These are phyloP conservation scores for Colletotrichum lupini DNA, from an alignment of 2,329 filamentous ascomycete genomes.

Conservation along the genomic window DNA sequence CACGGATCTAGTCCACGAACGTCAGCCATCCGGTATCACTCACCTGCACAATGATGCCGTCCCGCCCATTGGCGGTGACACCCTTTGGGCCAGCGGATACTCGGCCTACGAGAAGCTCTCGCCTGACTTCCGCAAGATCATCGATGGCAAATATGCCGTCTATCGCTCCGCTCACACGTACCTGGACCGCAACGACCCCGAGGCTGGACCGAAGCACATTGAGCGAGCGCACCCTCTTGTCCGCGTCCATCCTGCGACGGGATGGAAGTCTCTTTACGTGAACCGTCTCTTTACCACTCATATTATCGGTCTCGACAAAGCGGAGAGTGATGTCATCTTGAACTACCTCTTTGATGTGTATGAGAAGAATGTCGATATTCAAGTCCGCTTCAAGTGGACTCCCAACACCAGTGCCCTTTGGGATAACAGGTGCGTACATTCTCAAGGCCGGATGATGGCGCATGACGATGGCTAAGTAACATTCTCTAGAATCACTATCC, in stretches of 20 bases:
- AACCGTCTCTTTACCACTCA: constrained; percentile 76
- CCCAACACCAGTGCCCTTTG: constrained; percentile 74
- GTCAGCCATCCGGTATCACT: constrained; percentile 76
- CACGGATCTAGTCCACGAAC: constrained; percentile 77
- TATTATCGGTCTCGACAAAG: constrained; percentile 76
- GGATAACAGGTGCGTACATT: constrained; percentile 69
- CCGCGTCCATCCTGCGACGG: constrained; percentile 77
- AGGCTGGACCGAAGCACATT: constrained; percentile 71
- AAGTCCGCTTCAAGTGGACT: constrained; percentile 78
- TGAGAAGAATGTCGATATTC: constrained; percentile 77
- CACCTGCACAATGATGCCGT: constrained; percentile 78
- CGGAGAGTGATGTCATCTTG: constrained; percentile 75
- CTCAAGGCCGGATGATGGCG: neutral
- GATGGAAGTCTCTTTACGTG: constrained; percentile 80
- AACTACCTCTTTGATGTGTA: constrained; percentile 76
- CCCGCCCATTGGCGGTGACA: constrained; percentile 74
- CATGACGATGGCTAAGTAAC: neutral
- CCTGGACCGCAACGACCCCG: constrained; percentile 71
- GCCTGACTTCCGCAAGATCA: constrained; percentile 75
- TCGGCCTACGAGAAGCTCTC: constrained; percentile 79
- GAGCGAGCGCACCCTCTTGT: constrained; percentile 77
- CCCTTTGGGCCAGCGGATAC: constrained; percentile 78
- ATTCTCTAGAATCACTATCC: constrained; percentile 70
- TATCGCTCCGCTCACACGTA: constrained; percentile 75
- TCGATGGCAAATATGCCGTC: constrained; percentile 74